Base-by-base conservation (phyloP, 2,329 filamentous ascomycete species). In the Aspergillus sclerotialis region DNA sequence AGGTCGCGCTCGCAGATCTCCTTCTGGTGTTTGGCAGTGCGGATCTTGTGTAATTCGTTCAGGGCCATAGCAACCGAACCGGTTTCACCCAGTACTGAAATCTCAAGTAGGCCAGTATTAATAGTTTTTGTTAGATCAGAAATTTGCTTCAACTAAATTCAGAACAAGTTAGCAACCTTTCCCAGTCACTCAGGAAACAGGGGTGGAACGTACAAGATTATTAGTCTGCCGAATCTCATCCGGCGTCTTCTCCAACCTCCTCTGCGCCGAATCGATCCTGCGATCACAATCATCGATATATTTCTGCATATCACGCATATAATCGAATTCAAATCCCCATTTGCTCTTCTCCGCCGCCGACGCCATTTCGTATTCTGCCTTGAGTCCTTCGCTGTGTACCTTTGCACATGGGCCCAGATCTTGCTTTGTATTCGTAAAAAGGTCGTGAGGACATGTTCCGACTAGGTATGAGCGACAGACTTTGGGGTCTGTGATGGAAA, bases 361-460 rank as follows among this genome's bases (percentile, higher is more conserved):
- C 0, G 92, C 78, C 1, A 68, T 72, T 49, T 93, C 84, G 62
- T 92, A 98, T 60, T 98, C 89, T 30, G 80, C 71, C 64, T 94
- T 95, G 46, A 96, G 73, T 9, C 80, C 78, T 59, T 95, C 89
- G 31, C 79, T 84, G 67, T 98, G 92, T 16, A 90, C 76, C 59
- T 90, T 92, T 32, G 85, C 77, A 56, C 92, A 98, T 1, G 80
- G 76, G 2, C 92, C 92, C 21, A 96, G 76, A 60, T 98, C 92
- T 73, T 96, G 89, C 69, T 95, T 96, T 29, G 92, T 98, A 68
- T 98, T 98, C 46, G 90, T 98, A 75, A 98, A 98, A 56, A 98
- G 86, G 60, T 98, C 92, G 71, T 96, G 90, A 1, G 92, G 92
- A 62, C 92, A 98, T 39, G 86, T 93, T 51, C 92, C 92, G 43